A percentile compares a stretch with the other conserved stretches of the same genome.
Conservation (phyloP, 2,329 filamentous ascomycete species). For the Colletotrichum sansevieriae region DNA sequence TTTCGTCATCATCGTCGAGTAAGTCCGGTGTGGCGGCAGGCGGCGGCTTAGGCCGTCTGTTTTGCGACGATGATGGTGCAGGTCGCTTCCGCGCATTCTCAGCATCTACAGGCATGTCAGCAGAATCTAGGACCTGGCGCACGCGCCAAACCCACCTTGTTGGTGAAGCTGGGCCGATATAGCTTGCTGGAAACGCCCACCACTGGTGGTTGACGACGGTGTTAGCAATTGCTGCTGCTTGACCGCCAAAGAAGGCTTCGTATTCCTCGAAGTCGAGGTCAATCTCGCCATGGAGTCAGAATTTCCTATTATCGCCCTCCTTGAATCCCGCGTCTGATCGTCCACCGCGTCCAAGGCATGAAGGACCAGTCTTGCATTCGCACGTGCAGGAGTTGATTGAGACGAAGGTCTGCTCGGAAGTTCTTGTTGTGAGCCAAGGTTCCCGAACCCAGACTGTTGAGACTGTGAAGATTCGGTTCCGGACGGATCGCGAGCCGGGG, state of each 20-base stretch:
- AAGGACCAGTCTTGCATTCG: conserved; percentile 13
- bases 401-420: conserved; percentile 1
- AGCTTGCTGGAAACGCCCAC: conserved; percentile 44
- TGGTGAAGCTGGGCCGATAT: conserved; percentile 41
- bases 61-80: conserved; percentile 19
- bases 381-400: neutral
- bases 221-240: conserved; percentile 58
- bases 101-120: conserved; percentile 27
- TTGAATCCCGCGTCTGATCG: conserved; percentile 24
- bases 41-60: conserved; percentile 12
- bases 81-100: conserved; percentile 11
- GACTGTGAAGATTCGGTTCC: conserved; percentile 39
- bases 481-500: conserved; percentile 49
- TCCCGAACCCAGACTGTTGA: conserved; percentile 33
- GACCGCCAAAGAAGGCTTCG: conserved; percentile 59
- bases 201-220: conserved; percentile 51
- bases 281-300: conserved; percentile 59
- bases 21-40: conserved; percentile 33
- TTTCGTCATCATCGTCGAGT: conserved; percentile 45
- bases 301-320: conserved; percentile 23
- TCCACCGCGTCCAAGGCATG: conserved; percentile 31
- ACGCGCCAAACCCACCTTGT: conserved; percentile 32
- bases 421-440: conserved; percentile 31
- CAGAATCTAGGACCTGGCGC: neutral
- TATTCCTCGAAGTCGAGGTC: conserved; percentile 58